Base-by-base conservation (phyloP, 495 filamentous ascomycete species). In the Lentithecium fluviatile region DNA sequence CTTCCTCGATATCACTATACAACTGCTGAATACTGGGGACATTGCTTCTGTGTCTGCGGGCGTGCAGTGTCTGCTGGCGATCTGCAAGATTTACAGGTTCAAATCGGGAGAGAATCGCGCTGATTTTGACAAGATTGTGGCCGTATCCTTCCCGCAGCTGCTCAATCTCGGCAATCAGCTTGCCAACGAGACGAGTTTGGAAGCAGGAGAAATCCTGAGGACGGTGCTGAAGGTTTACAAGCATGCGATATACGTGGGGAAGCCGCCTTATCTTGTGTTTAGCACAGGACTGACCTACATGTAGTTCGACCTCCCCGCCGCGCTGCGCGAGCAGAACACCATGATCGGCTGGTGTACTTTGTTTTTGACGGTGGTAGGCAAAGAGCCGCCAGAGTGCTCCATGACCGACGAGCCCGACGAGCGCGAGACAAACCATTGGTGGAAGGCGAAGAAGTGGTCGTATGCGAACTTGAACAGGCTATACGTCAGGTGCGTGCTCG, bases 381-480 rank as follows among this genome's bases (percentile, higher is more conserved):
- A 97, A 74, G 79, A 88, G 29, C 85, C 88, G 51, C 94, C 94
- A 0, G 80, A 85, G 40, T 84, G 77, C 62, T 85, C 90, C 6
- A 85, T 97, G 80, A 71, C 79, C 51, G 92, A 96, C 42, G 90
- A 95, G 45, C 76, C 87, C 42, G 84, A 89, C 19, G 95, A 97
- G 69, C 83, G 95, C 25, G 95, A 96, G 72, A 80, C 83, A 54
- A 91, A 96, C 71, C 90, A 96, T 71, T 98, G 94, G 92, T 98
- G 94, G 93, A 98, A 97, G 80, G 88, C 91, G 52, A 98, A 97
- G 87, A 98, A 97, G 75, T 97, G 94, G 95, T 87, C 93, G 6
- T 97, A 97, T 72, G 93, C 90, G 65, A 97, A 97, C 75, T 78
- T 98, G 55, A 98, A 98, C 74, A 83, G 94, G 63, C 83, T 97